Conservation (phyloP, 805 yeast genomes). For the Debaryomyces tyrocola region DNA sequence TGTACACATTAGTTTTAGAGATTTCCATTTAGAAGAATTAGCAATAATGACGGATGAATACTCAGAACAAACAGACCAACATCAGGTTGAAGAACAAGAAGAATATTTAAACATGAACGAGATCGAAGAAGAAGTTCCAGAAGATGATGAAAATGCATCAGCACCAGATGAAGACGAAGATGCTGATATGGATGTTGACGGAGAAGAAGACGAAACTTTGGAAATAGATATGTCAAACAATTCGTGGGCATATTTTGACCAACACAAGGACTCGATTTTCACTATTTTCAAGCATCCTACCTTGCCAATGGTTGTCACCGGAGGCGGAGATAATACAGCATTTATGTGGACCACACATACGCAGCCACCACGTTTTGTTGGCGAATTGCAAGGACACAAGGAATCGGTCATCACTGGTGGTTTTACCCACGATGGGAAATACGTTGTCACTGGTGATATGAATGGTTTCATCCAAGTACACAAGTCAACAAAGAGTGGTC, state of each 20-base stretch:
- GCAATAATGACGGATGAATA: slow-evolving; percentile 4
- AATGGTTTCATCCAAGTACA: slow-evolving; percentile 78
- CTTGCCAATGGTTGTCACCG: slow-evolving; percentile 83
- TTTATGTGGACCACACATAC: slow-evolving; percentile 91
- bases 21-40: not conserved
- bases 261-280: slow-evolving; percentile 85
- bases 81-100: slow-evolving; percentile 15
- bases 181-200: slow-evolving; percentile 27
- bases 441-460: slow-evolving; percentile 91
- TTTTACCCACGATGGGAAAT: slow-evolving; percentile 81
- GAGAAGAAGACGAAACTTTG: slow-evolving; percentile 48
- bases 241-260: slow-evolving; percentile 85
- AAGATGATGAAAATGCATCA: slow-evolving; percentile 24
- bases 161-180: slow-evolving; percentile 37
- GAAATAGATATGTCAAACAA: slow-evolving; percentile 89
- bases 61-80: not conserved
- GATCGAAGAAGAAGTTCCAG: slow-evolving; percentile 36
- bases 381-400: slow-evolving; percentile 74
- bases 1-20: no score
- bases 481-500: slow-evolving; percentile 72
- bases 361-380: slow-evolving; percentile 77
- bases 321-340: slow-evolving; percentile 93
- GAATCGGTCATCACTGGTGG: slow-evolving; percentile 87
- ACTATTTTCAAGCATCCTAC: slow-evolving; percentile 80
- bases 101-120: slow-evolving; percentile 28